Conservation (phyloP, 345 rosid species). For the Firmiana major region DNA sequence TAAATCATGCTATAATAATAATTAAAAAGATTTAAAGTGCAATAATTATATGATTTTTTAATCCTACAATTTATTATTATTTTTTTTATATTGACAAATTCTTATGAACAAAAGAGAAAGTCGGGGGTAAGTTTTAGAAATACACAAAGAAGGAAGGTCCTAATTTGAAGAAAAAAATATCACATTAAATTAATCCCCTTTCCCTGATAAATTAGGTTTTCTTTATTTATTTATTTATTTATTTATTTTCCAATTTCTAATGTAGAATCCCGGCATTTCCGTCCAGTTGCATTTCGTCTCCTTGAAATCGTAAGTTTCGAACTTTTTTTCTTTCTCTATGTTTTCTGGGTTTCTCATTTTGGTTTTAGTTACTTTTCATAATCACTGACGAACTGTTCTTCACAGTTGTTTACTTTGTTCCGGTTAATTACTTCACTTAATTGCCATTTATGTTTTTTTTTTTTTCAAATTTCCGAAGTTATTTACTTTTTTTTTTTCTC, state of each 20-base stretch:
- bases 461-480: background rate
- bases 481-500: background rate
- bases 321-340: background rate
- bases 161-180: background rate
- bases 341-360: background rate
- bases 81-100: too few relatives aligned
- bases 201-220: conserved; percentile 27
- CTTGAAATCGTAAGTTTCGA: conserved; percentile 9
- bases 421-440: background rate
- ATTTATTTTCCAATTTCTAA: background rate
- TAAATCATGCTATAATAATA: too few relatives aligned
- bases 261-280: background rate
- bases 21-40: too few relatives aligned
- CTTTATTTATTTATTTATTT: too few relatives aligned
- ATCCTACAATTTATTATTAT: too few relatives aligned
- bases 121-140: background rate
- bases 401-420: background rate
- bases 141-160: background rate
- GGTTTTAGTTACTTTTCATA: background rate
- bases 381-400: conserved; percentile 2
- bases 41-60: too few relatives aligned
- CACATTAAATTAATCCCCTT: background rate
- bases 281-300: background rate
- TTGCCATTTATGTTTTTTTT: background rate
- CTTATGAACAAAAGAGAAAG: background rate